phyloP scores from a whole-genome alignment of 345 rosid species.

The Iberis pinnata region DNA sequence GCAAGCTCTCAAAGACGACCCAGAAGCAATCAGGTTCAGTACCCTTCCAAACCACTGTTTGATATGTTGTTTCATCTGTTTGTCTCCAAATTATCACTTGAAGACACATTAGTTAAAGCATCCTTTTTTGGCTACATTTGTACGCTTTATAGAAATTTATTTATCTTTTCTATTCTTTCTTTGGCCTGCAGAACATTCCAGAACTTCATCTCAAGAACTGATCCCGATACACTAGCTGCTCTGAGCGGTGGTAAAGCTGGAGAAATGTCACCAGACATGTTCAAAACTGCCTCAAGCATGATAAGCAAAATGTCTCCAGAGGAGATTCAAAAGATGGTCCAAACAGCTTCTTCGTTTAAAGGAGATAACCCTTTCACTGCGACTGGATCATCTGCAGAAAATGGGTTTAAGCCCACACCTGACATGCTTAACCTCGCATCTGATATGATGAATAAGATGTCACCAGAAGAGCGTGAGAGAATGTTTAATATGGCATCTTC shows the following conservation, averaged over 20 bases:
- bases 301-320: slow-evolving; percentile 83
- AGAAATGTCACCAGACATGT: slow-evolving; percentile 74
- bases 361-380: slow-evolving; percentile 40
- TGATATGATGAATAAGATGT: slow-evolving; percentile 77
- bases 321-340: slow-evolving; percentile 80
- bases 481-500: slow-evolving; percentile 88
- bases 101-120: neutral
- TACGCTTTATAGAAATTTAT: neutral
- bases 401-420: slow-evolving; percentile 46
- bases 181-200: slow-evolving; percentile 56
- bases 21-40: slow-evolving; percentile 68
- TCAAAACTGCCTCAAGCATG: slow-evolving; percentile 76
- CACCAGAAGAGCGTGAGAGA: slow-evolving; percentile 67
- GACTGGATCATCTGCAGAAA: slow-evolving; percentile 31
- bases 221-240: slow-evolving; percentile 65
- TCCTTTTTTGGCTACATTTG: slow-evolving; percentile 8
- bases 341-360: slow-evolving; percentile 66
- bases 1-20: slow-evolving; percentile 61
- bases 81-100: slow-evolving; percentile 5
- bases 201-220: slow-evolving; percentile 63
- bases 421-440: slow-evolving; percentile 79
- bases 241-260: slow-evolving; percentile 66
- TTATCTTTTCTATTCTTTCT: neutral
- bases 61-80: slow-evolving; percentile 12
- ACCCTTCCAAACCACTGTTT: slow-evolving; percentile 18